Percentiles rank a stretch among this genome's conserved stretches.
Evolutionary conservation across 78 protist genomes (phyloP).

Genomic region (Planoprotostelium fungivorum): DNA sequence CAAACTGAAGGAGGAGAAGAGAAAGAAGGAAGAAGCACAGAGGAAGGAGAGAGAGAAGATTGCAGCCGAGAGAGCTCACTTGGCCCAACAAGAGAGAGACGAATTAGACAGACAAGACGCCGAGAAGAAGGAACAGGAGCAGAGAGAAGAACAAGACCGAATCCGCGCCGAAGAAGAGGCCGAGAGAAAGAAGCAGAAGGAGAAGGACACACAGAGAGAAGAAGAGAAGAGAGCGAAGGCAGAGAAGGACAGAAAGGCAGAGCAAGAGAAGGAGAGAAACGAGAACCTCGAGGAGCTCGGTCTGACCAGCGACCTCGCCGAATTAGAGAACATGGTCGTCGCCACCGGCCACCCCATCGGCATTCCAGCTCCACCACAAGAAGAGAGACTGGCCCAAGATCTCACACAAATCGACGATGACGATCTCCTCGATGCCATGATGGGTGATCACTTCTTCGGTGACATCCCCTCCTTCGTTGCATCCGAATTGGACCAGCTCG

Average conservation of each 20-base stretch:
- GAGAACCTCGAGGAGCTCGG: slow-evolving; percentile 27
- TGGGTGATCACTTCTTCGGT: background rate
- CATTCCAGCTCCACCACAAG: slow-evolving; percentile 15
- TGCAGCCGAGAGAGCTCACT: background rate
- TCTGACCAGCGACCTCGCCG: slow-evolving; percentile 31
- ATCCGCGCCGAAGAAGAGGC: slow-evolving; percentile 12
- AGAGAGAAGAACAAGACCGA: slow-evolving; percentile 21
- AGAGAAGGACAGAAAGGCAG: slow-evolving; percentile 22
- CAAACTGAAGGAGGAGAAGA: background rate
- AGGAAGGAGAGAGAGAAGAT: background rate
- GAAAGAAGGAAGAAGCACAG: background rate
- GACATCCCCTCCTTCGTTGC: background rate
- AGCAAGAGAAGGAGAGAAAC: slow-evolving; percentile 25
- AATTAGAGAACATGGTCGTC: slow-evolving; percentile 29
- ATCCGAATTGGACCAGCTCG: background rate
- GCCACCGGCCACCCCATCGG: slow-evolving; percentile 26
- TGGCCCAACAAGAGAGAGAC: background rate
- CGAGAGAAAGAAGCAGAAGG: background rate
- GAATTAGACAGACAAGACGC: background rate
- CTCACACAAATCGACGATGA: background rate
- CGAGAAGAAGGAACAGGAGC: slow-evolving; percentile 28
- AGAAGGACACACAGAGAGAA: slow-evolving; percentile 6
- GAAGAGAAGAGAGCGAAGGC: slow-evolving; percentile 21
- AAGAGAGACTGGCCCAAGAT: background rate
- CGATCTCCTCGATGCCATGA: background rate